phyloP scores from a whole-genome alignment of 768 basidiomycete genomes.

The Lactarius psammicola region DNA sequence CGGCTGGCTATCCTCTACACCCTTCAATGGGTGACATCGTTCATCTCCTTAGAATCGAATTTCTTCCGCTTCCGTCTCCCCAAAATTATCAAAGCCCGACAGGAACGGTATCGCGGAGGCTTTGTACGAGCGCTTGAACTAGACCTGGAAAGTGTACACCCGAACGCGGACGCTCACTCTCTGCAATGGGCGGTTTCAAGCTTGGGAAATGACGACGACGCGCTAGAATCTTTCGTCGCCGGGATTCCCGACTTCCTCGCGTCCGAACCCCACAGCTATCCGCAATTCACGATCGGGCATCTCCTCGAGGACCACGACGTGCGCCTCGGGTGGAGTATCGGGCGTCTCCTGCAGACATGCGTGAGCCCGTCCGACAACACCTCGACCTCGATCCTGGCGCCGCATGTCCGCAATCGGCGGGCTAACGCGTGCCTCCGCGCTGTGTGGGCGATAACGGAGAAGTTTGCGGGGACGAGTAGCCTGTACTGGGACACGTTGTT shows the following conservation, averaged over 20 bases:
- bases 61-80: constrained; percentile 16
- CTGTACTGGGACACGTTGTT: constrained; percentile 25
- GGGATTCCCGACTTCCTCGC: constrained; percentile 22
- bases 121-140: constrained; percentile 12
- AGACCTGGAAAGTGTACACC: not conserved
- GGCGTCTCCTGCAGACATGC: constrained; percentile 23
- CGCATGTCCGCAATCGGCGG: constrained; percentile 4
- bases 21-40: not conserved
- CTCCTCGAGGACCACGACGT: constrained; percentile 21
- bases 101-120: constrained; percentile 20
- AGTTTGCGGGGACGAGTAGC: constrained; percentile 1
- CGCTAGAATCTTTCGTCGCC: constrained; percentile 20
- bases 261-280: constrained; percentile 13
- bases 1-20: not conserved
- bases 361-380: not conserved
- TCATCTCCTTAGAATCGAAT: not conserved
- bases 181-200: constrained; percentile 17
- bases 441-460: constrained; percentile 23
- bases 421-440: constrained; percentile 13
- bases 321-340: constrained; percentile 24
- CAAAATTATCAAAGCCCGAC: constrained; percentile 1
- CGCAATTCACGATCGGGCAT: constrained; percentile 17
- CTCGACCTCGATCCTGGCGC: not conserved
- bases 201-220: constrained; percentile 1
- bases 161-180: constrained; percentile 12